Conservation (phyloP, 2,329 filamentous ascomycete genomes). For the Arachnomyces sp. region DNA sequence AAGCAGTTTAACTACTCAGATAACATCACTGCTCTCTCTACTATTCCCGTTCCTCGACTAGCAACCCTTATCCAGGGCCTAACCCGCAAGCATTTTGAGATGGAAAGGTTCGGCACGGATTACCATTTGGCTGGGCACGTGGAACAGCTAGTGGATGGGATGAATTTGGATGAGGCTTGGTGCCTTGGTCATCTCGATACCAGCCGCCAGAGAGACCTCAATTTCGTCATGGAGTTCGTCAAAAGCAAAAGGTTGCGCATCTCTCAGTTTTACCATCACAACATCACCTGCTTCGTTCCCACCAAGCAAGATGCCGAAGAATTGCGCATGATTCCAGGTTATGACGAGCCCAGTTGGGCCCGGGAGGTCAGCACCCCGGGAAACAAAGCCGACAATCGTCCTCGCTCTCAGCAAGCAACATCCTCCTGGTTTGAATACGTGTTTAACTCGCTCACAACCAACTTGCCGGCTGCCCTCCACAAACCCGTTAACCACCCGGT, state of each 20-base stretch:
- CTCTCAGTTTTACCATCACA: constrained; percentile 3
- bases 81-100: constrained; percentile 7
- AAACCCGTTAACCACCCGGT: too few species aligned
- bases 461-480: too few species aligned
- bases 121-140: constrained; percentile 5
- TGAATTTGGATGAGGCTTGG: constrained; percentile 9
- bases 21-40: constrained; percentile 5
- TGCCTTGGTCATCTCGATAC: constrained; percentile 10
- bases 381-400: constrained; percentile 2
- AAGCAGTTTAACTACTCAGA: constrained; percentile 8
- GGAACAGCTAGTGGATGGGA: constrained; percentile 9
- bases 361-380: constrained; percentile 5
- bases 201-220: constrained; percentile 1
- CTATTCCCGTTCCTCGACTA: constrained; percentile 6
- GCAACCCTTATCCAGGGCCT: constrained; percentile 6
- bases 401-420: too few species aligned
- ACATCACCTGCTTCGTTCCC: constrained; percentile 8
- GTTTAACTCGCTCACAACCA: too few species aligned
- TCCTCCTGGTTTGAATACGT: too few species aligned
- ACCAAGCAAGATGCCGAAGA: constrained; percentile 7
- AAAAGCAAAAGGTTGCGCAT: constrained; percentile 5
- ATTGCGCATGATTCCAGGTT: constrained; percentile 8
- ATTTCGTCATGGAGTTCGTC: constrained; percentile 6
- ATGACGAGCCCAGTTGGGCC: constrained; percentile 8
- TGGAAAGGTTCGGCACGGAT: neutral